A percentile compares a stretch with the other conserved stretches of the same genome.
These are phyloP conservation scores for Stemphylium lycopersici DNA, from an alignment of 2,329 filamentous ascomycete species.

Conservation along the genomic window DNA sequence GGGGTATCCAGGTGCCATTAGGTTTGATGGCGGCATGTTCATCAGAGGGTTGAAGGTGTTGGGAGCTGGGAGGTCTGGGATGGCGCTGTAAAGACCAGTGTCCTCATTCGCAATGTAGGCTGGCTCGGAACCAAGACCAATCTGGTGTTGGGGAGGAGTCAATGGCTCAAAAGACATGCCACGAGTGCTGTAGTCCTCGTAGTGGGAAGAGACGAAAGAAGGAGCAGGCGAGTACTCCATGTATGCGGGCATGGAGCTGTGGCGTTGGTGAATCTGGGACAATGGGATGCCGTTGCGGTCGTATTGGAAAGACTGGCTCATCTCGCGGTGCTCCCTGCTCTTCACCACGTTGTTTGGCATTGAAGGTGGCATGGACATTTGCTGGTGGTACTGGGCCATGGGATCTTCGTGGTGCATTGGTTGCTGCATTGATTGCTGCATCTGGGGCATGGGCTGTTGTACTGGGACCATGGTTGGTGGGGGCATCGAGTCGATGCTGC, in stretches of 20 bases:
- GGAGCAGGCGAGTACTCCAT: conserved; percentile 98
- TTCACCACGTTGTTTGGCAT: conserved; percentile 78
- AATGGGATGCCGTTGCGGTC: conserved; percentile 91
- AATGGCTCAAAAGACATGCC: conserved; percentile 96
- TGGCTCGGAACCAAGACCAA: conserved; percentile 82
- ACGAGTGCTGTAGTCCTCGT: conserved; percentile 96
- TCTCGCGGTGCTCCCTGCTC: conserved; percentile 84
- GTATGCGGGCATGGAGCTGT: conserved; percentile 98
- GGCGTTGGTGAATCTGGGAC: conserved; percentile 82
- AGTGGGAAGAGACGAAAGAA: conserved; percentile 98
- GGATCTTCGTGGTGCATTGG: conserved; percentile 67
- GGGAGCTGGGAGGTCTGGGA: conserved; percentile 82
- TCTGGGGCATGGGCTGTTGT: conserved; percentile 38
- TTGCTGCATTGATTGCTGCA: conserved; percentile 57
- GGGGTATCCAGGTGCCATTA: conserved; percentile 79
- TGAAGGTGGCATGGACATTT: conserved; percentile 75
- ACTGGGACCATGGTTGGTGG: conserved; percentile 79
- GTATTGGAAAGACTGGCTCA: conserved; percentile 74
- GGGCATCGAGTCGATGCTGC: conserved; percentile 92
- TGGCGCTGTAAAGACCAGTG: conserved; percentile 92
- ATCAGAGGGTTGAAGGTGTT: conserved; percentile 85
- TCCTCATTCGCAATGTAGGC: conserved; percentile 99
- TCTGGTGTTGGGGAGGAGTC: conserved; percentile 89
- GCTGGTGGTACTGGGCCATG: conserved; percentile 73
- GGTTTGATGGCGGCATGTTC: conserved; percentile 84